A percentile compares a stretch with the other conserved stretches of the same genome.
Conservation (phyloP, 805 yeast species). For the Monosporozyma unispora region DNA sequence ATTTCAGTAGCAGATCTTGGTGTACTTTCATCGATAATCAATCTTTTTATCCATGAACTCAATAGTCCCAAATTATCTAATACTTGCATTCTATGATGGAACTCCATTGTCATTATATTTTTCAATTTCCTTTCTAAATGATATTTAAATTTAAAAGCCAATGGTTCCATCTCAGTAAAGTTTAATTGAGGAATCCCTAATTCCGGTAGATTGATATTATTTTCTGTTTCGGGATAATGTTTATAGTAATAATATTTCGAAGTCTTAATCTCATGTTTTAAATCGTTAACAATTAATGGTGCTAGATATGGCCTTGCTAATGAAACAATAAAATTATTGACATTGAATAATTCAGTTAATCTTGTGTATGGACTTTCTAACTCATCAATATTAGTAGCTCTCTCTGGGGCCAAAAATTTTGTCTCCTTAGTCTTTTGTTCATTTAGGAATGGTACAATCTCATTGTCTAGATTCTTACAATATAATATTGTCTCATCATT, state of each 20-base stretch:
- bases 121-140: conserved; percentile 36
- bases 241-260: conserved; percentile 31
- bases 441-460: conserved; percentile 48
- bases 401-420: conserved; percentile 38
- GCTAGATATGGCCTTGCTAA: conserved; percentile 91
- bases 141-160: conserved; percentile 30
- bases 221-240: conserved; percentile 32
- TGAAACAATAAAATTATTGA: conserved; percentile 85
- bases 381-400: conserved; percentile 32
- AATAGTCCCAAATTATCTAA: conserved; percentile 71
- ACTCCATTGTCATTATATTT: conserved; percentile 60
- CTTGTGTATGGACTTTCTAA: conserved; percentile 72
- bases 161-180: conserved; percentile 29
- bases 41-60: conserved; percentile 57
- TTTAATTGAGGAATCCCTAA: conserved; percentile 24
- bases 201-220: conserved; percentile 14
- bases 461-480: conserved; percentile 55
- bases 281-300: conserved; percentile 75
- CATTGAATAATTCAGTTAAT: conserved; percentile 86
- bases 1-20: conserved; percentile 75
- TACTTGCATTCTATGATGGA: conserved; percentile 75
- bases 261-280: conserved; percentile 54
- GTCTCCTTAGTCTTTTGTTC: conserved; percentile 25
- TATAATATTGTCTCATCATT: conserved; percentile 45
- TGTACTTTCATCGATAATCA: conserved; percentile 81